Base-by-base conservation (phyloP, 176 grass and related monocot genomes). In the Avena atlantica region DNA sequence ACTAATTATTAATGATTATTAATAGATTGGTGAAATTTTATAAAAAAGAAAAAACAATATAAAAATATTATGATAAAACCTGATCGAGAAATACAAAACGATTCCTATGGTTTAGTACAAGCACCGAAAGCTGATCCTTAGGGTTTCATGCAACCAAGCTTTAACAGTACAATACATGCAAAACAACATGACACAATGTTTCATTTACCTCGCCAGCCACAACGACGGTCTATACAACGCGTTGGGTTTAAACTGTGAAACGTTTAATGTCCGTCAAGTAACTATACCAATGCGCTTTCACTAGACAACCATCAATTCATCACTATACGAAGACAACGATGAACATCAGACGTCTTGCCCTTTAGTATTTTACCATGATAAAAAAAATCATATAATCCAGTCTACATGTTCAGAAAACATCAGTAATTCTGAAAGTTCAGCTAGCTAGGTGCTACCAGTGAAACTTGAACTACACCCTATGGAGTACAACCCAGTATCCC, bases 361-460 rank as follows among this genome's bases (percentile, higher is more conserved):
- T 62, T n/a, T 24, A 25, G 71, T 8, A 77, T 62, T 44, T 61
- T 13, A 47, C 5, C 13, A 40, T 77, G 17, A 24, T 67, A 37
- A 25, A n/a, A 76, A 15, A 85, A 85, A 62, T 19, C 62, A 62
- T 81, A 83, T 60, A 49, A 80, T 81, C 70, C 70, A 78, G 69
- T 21, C 16, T 62, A 78, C 25, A 70, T 36, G 51, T 76, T 63
- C 27, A 82, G 80, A 76, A 85, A 86, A 12, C 10, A 77, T 40
- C 31, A 29, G 58, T 51, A 42, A 55, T 19, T 61, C 68, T 17
- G n/a, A 85, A 76, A 67, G 42, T 52, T 47, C 37, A 64, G 77
- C 53, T 76, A 76, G 50, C 74, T 85, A 82, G 71, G 79, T 64
- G 84, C 84, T 72, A 64, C 24, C 62, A 81, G 80, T 56, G 53